Evolutionary conservation across 106 monocot species (phyloP), one percentile per base, ranked within the genome.

Genomic region (Allium sativum): DNA sequence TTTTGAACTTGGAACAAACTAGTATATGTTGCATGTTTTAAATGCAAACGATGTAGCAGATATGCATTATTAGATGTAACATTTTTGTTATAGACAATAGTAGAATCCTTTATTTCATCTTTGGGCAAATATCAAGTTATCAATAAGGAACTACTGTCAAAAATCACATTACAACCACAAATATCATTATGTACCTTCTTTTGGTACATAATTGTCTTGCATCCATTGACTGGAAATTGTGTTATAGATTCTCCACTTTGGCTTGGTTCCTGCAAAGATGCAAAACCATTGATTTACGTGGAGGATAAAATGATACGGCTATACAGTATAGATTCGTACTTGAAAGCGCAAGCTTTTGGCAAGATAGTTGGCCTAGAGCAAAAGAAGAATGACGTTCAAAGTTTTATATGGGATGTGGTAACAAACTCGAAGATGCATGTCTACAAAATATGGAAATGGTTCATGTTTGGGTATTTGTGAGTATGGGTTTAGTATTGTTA

Each of bases 151-250:
- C n/a, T n/a, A n/a, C n/a, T n/a, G n/a, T n/a, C n/a, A n/a, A n/a
- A n/a, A n/a, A n/a, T n/a, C n/a, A n/a, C n/a, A n/a, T n/a, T n/a
- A n/a, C n/a, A n/a, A n/a, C n/a, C n/a, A n/a, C n/a, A n/a, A n/a
- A n/a, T n/a, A n/a, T n/a, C n/a, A n/a, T n/a, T n/a, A n/a, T n/a
- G n/a, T n/a, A n/a, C n/a, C n/a, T n/a, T n/a, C n/a, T n/a, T n/a
- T n/a, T n/a, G 68, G 13, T 72, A 89, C 77, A 69, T 70, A 31
- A 44, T 84, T 14, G 52, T 94, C 44, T 94, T 81, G 74, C 93
- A 94, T 67, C 93, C 93, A 3, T 59, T 69, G 48, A 77, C 78
- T 8, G 93, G 93, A 10, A 66, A 81, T 3, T 94, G 93, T 42
- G 60, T 90, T 15, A 17, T 58, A 44, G 17, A 58, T 0, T 50